Conservation (phyloP, 1,284 basidiomycete genomes). For the Meripilus lineatus region DNA sequence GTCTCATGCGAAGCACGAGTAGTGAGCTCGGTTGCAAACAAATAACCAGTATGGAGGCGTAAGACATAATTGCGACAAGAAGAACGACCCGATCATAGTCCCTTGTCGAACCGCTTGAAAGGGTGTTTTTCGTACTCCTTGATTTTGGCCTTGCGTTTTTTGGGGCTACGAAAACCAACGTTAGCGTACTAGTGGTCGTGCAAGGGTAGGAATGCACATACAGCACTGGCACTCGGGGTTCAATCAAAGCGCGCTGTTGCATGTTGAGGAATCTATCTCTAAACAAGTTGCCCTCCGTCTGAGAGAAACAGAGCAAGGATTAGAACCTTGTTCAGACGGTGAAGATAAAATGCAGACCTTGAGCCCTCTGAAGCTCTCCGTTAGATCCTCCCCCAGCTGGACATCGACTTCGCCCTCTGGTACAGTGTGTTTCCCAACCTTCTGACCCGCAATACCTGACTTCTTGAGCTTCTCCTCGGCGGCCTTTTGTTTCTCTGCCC, state of each 20-base stretch:
- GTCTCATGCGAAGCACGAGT: no score
- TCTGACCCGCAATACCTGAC: conserved; percentile 60
- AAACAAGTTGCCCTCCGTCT: conserved; percentile 94
- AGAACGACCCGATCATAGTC: no score
- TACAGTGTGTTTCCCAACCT: conserved; percentile 75
- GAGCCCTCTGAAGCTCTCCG: conserved; percentile 79
- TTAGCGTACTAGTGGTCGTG: neutral
- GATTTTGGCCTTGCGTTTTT: conserved; percentile 49
- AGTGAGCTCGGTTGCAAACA: no score
- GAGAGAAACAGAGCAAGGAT: conserved; percentile 3
- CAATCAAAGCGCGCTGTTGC: conserved; percentile 75
- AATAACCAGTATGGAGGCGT: no score
- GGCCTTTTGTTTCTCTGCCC: conserved; percentile 33
- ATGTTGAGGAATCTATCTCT: conserved; percentile 82
- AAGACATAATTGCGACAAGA: no score
- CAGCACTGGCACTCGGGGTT: conserved; percentile 71
- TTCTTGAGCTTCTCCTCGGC: conserved; percentile 40
- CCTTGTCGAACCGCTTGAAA: conserved; percentile 73
- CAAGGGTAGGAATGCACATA: conserved; percentile 38
- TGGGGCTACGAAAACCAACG: conserved; percentile 44
- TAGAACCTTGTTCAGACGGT: conserved; percentile 9
- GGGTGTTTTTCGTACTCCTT: conserved; percentile 88
- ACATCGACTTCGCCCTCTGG: conserved; percentile 72
- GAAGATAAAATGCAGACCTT: conserved; percentile 51
- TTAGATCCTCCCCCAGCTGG: conserved; percentile 89